Percentiles rank a stretch among this genome's conserved stretches.
phyloP scores from a whole-genome alignment of 345 rosid genomes.

The Excoecaria cochinchinensis region DNA sequence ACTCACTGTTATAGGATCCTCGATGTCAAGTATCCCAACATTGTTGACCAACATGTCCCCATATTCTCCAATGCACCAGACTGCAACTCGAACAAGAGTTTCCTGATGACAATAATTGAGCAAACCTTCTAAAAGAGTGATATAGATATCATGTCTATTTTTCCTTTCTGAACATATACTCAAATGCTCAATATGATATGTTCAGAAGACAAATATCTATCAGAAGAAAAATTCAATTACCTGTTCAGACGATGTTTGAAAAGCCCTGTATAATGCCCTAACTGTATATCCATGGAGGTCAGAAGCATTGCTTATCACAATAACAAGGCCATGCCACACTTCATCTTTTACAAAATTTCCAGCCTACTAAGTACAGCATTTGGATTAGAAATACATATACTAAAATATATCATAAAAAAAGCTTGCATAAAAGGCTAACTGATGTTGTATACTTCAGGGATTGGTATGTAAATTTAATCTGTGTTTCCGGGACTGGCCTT shows the following conservation, averaged over 20 bases:
- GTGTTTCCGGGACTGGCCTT: not conserved
- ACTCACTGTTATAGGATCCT: conserved; percentile 89
- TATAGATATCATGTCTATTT: not conserved
- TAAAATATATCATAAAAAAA: conserved; percentile 1
- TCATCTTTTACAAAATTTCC: conserved; percentile 98
- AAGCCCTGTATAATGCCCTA: conserved; percentile 80
- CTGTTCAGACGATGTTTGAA: conserved; percentile 79
- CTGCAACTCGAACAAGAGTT: conserved; percentile 90
- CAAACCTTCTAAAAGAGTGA: conserved; percentile 13
- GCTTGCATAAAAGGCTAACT: not conserved
- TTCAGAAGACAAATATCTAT: conserved; percentile 16
- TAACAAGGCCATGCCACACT: conserved; percentile 94
- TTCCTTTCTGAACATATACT: conserved; percentile 10
- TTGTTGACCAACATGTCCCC: conserved; percentile 92
- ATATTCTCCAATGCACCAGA: conserved; percentile 99
- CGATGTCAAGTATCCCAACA: conserved; percentile 80
- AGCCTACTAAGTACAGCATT: conserved; percentile 63
- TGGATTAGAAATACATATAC: conserved; percentile 12
- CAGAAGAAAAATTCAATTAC: conserved; percentile 32
- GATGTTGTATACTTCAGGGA: not conserved
- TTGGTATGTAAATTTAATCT: not conserved
- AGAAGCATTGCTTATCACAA: conserved; percentile 89
- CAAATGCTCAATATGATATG: conserved; percentile 27
- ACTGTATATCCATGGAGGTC: conserved; percentile 96
- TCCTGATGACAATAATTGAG: conserved; percentile 52